Evolutionary conservation across 805 yeast genomes (phyloP).

Genomic region (Candida qinlingensis): DNA sequence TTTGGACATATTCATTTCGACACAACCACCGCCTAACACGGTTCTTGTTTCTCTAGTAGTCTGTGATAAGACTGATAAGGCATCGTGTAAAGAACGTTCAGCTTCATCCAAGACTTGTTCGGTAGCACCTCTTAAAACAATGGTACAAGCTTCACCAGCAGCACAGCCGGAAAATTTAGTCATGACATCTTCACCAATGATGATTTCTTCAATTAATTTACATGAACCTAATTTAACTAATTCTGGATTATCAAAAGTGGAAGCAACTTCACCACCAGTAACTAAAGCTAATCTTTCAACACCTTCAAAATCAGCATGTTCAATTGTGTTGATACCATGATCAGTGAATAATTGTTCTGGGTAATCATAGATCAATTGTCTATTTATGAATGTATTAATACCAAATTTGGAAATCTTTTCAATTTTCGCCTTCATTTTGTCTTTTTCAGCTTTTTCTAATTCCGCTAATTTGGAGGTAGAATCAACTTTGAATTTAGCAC

Average conservation of each 20-base stretch:
- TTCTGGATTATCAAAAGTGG: conserved; percentile 92
- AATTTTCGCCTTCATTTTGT: conserved; percentile 86
- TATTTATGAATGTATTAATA: conserved; percentile 85
- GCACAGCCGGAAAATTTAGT: conserved; percentile 93
- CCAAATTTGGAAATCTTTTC: conserved; percentile 85
- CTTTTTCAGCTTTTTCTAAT: conserved; percentile 87
- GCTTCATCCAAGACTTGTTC: conserved; percentile 95
- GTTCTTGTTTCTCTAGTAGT: conserved; percentile 91
- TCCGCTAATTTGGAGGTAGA: conserved; percentile 92
- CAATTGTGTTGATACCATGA: conserved; percentile 81
- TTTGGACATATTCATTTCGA: conserved; percentile 87
- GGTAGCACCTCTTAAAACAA: conserved; percentile 95
- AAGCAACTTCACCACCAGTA: conserved; percentile 97
- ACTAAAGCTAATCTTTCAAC: conserved; percentile 93
- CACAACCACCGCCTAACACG: conserved; percentile 85
- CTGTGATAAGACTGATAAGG: conserved; percentile 90
- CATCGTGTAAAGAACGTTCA: conserved; percentile 95
- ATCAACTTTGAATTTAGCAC: conserved; percentile 96
- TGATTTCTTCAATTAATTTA: conserved; percentile 82
- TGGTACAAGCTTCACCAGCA: conserved; percentile 93
- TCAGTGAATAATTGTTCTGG: conserved; percentile 95
- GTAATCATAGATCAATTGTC: conserved; percentile 96
- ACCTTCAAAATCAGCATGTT: conserved; percentile 98
- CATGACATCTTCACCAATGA: conserved; percentile 89
- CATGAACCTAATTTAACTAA: conserved; percentile 83